Conservation (phyloP, 2,329 filamentous ascomycete species). For the Talaromyces amestolkiae region DNA sequence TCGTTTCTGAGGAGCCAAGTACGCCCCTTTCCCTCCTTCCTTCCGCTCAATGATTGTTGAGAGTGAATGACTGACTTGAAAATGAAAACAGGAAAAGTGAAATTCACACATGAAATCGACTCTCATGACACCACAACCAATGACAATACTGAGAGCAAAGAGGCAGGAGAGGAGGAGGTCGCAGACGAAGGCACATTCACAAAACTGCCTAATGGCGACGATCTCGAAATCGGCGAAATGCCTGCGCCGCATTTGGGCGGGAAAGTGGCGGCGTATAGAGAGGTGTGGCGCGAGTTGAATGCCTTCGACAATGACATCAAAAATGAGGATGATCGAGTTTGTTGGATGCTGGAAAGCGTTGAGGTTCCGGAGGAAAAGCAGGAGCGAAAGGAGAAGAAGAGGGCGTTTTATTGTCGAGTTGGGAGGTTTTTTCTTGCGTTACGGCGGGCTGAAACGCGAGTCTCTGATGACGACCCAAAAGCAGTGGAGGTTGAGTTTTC, state of each 20-base stretch:
- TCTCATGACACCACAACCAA: neutral
- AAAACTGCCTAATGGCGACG: slow-evolving; percentile 40
- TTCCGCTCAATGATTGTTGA: too few relatives aligned
- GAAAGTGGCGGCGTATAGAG: slow-evolving; percentile 56
- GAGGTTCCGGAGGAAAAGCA: neutral
- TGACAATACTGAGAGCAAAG: neutral
- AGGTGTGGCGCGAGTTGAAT: slow-evolving; percentile 59
- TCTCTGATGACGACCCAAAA: neutral
- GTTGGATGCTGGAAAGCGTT: neutral
- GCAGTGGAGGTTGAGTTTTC: neutral
- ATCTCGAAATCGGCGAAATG: slow-evolving; percentile 42
- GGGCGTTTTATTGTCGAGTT: slow-evolving; percentile 3
- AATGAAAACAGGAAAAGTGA: neutral
- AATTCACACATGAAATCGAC: neutral
- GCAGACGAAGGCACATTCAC: slow-evolving; percentile 33
- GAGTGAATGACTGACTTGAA: neutral
- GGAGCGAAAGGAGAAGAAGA: neutral
- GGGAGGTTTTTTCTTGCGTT: neutral
- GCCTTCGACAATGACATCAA: too few relatives aligned
- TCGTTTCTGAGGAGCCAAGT: neutral
- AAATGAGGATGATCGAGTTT: neutral
- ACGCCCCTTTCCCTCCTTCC: neutral
- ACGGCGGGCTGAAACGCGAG: neutral
- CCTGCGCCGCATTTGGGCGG: slow-evolving; percentile 28
- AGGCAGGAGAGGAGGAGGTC: neutral